Evolutionary conservation across 805 yeast species (phyloP).

Genomic region (Ogataea sp.): DNA sequence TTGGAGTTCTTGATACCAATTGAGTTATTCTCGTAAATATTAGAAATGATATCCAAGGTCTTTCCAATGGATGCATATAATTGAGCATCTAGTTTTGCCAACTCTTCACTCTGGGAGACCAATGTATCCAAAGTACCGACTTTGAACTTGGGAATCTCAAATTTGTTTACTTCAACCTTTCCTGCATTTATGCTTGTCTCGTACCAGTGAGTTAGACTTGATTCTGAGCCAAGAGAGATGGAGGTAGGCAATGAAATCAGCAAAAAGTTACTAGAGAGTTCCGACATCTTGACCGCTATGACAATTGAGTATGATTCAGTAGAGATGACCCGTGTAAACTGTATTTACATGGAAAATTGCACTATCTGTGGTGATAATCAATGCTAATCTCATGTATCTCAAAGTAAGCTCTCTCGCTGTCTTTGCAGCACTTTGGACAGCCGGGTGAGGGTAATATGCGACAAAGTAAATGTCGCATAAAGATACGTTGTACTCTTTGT

Average conservation of each 20-base stretch:
- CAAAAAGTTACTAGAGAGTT: conserved; percentile 16
- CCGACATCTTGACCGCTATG: conserved; percentile 12
- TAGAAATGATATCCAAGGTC: conserved; percentile 62
- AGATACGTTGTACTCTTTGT: no score
- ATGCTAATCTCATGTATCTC: no score
- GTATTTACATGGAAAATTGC: no score
- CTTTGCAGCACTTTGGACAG: no score
- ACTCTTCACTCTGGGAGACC: conserved; percentile 86
- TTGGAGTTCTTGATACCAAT: conserved; percentile 18
- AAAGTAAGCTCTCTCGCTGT: no score
- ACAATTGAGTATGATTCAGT: no score
- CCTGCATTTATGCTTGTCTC: conserved; percentile 50
- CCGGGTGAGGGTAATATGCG: no score
- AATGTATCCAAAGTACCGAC: conserved; percentile 91
- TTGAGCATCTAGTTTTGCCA: conserved; percentile 75
- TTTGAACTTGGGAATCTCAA: conserved; percentile 76
- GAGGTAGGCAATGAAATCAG: conserved; percentile 22
- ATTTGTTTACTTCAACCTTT: conserved; percentile 44
- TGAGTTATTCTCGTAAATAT: conserved; percentile 30
- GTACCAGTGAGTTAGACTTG: conserved; percentile 38
- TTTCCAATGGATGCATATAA: conserved; percentile 62
- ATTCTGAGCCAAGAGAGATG: conserved; percentile 20
- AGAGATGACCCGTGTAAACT: no score
- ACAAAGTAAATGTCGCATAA: no score
- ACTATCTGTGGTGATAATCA: no score